Conservation (phyloP, 345 rosid species). For the Sonneratia caseolaris region DNA sequence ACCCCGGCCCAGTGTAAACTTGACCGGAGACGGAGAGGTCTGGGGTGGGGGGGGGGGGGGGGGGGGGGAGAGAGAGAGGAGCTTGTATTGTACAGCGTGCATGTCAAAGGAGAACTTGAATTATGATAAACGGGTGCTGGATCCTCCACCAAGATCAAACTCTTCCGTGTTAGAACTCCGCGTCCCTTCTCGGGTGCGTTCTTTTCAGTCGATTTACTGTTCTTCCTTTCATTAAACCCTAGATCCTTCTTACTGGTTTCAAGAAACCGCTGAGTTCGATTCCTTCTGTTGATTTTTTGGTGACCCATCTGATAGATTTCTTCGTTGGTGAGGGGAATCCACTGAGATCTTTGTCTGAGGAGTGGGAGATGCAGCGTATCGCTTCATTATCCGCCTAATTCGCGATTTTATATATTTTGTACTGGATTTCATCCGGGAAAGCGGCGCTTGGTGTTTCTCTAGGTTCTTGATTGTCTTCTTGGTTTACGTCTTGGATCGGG, state of each 20-base stretch:
- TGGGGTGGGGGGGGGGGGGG: no score
- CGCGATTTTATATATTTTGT: not conserved
- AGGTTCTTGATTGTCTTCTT: slow-evolving; percentile 16
- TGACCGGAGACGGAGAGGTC: slow-evolving; percentile 1
- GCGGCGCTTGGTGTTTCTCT: slow-evolving; percentile 12
- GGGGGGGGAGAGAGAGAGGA: slow-evolving; percentile 4
- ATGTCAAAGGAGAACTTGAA: not conserved
- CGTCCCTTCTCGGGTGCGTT: slow-evolving; percentile 5
- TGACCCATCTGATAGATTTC: not conserved
- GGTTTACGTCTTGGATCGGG: slow-evolving; percentile 24
- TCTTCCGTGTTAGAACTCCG: not conserved
- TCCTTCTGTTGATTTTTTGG: not conserved
- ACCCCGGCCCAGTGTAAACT: not conserved
- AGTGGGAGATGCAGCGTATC: not conserved
- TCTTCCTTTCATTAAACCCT: slow-evolving; percentile 1
- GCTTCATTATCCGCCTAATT: not conserved
- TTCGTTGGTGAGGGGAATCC: not conserved
- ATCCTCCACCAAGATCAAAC: not conserved
- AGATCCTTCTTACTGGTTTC: slow-evolving; percentile 1
- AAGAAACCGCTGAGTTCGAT: not conserved
- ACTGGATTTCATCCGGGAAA: slow-evolving; percentile 15
- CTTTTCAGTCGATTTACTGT: not conserved
- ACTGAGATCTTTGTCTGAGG: not conserved
- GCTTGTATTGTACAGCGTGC: not conserved
- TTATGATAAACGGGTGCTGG: not conserved